Percentiles rank a stretch among this genome's conserved stretches.
Conservation (phyloP, 1,139 yeast genomes). For the Kurtzmaniella natalensis region DNA sequence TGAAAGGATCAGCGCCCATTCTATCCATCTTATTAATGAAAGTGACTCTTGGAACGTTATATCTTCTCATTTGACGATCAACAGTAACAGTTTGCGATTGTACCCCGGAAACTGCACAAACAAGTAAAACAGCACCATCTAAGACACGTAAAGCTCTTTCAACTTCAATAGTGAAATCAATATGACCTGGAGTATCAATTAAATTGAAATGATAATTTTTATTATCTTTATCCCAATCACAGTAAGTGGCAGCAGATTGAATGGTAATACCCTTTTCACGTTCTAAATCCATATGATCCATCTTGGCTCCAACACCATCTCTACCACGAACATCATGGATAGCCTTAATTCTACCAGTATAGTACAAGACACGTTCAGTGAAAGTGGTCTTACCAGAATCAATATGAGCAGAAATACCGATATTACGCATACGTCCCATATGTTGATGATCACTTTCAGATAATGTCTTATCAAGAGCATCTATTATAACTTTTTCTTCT, state of each 20-base stretch:
- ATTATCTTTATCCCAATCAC: conserved; percentile 84
- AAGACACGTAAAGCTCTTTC: conserved; percentile 95
- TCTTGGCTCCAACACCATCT: conserved; percentile 97
- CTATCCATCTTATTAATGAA: conserved; percentile 98
- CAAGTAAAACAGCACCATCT: conserved; percentile 97
- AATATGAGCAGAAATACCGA: conserved; percentile 95
- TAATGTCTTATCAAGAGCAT: conserved; percentile 49
- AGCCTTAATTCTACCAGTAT: conserved; percentile 96
- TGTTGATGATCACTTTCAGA: conserved; percentile 55
- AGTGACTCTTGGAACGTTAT: conserved; percentile 93
- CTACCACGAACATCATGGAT: conserved; percentile 98
- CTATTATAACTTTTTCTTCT: conserved; percentile 66
- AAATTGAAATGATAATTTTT: conserved; percentile 80
- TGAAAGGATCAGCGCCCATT: conserved; percentile 98
- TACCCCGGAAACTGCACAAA: conserved; percentile 97
- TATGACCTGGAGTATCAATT: conserved; percentile 98
- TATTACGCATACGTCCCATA: conserved; percentile 70
- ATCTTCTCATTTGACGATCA: conserved; percentile 98
- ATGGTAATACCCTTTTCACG: conserved; percentile 95
- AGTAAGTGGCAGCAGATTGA: conserved; percentile 97
- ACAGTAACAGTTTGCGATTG: conserved; percentile 98
- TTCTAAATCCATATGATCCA: conserved; percentile 92
- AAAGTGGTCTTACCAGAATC: conserved; percentile 81
- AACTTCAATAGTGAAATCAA: conserved; percentile 97
- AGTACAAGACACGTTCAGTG: conserved; percentile 94